A percentile compares a stretch with the other conserved stretches of the same genome.
These are phyloP conservation scores for Yamadazyma oceani DNA, from an alignment of 1,139 yeast species.

Conservation along the genomic window DNA sequence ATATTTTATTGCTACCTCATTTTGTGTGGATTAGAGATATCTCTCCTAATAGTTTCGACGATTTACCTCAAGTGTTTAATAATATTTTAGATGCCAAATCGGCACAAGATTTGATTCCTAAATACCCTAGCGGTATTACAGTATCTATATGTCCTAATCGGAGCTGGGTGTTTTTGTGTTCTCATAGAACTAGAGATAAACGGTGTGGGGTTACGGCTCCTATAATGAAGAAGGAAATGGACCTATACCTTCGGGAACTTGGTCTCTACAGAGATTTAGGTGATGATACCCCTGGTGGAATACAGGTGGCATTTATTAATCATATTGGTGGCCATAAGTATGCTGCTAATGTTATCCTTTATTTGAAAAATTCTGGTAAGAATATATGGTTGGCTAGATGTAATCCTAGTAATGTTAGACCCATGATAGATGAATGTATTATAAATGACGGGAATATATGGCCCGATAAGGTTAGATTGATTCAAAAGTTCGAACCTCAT, in stretches of 20 bases:
- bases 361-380: constrained; percentile 63
- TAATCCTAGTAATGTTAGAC: constrained; percentile 70
- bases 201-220: constrained; percentile 95
- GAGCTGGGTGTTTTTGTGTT: constrained; percentile 74
- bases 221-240: constrained; percentile 79
- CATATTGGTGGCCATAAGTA: constrained; percentile 97
- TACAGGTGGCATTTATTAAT: constrained; percentile 64
- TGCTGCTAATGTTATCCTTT: constrained; percentile 84
- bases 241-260: constrained; percentile 64
- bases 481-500: constrained; percentile 51
- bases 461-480: constrained; percentile 68
- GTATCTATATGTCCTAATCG: constrained; percentile 37
- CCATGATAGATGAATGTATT: constrained; percentile 74
- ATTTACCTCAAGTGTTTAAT: constrained; percentile 4
- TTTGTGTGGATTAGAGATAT: constrained; percentile 70
- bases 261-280: constrained; percentile 73
- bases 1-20: constrained; percentile 70
- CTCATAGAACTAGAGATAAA: constrained; percentile 88
- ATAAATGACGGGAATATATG: constrained; percentile 64
- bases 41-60: constrained; percentile 40
- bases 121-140: constrained; percentile 3
- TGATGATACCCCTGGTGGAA: constrained; percentile 74
- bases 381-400: constrained; percentile 88
- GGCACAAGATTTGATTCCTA: constrained; percentile 5
- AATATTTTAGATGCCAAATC: constrained; percentile 8